phyloP scores from a whole-genome alignment of 768 basidiomycete species.

The Boletus tomentosulus region DNA sequence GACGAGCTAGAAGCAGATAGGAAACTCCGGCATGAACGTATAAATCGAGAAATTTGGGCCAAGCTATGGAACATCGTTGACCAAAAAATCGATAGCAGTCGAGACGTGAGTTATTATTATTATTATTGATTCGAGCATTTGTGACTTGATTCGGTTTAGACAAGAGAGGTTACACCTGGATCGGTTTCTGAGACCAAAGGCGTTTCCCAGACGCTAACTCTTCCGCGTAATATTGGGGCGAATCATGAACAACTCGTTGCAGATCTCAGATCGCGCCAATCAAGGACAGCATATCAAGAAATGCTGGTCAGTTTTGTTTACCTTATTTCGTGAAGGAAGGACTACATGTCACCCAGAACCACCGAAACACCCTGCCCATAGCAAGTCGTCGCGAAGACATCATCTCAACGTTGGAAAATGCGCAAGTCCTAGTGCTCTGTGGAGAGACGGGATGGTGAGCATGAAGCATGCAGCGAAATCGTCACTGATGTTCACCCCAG shows the following conservation, averaged over 20 bases:
- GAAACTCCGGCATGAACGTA: constrained; percentile 54
- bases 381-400: constrained; percentile 77
- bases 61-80: constrained; percentile 62
- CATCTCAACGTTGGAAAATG: constrained; percentile 58
- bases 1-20: constrained; percentile 73
- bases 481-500: constrained; percentile 36
- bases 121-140: background rate
- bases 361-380: constrained; percentile 81
- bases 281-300: constrained; percentile 67
- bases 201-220: constrained; percentile 1
- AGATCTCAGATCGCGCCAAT: constrained; percentile 58
- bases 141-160: constrained; percentile 12
- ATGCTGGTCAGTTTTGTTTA: constrained; percentile 67
- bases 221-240: constrained; percentile 11
- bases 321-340: background rate
- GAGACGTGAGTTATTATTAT: constrained; percentile 36
- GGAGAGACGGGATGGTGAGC: constrained; percentile 73
- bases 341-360: constrained; percentile 40
- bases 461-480: constrained; percentile 35
- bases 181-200: constrained; percentile 15
- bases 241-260: constrained; percentile 50
- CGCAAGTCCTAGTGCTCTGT: constrained; percentile 85
- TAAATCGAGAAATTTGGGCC: constrained; percentile 69
- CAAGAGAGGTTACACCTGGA: constrained; percentile 17
- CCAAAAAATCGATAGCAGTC: constrained; percentile 44